phyloP scores from a whole-genome alignment of 805 yeast species.

The Ogataea minuta region DNA sequence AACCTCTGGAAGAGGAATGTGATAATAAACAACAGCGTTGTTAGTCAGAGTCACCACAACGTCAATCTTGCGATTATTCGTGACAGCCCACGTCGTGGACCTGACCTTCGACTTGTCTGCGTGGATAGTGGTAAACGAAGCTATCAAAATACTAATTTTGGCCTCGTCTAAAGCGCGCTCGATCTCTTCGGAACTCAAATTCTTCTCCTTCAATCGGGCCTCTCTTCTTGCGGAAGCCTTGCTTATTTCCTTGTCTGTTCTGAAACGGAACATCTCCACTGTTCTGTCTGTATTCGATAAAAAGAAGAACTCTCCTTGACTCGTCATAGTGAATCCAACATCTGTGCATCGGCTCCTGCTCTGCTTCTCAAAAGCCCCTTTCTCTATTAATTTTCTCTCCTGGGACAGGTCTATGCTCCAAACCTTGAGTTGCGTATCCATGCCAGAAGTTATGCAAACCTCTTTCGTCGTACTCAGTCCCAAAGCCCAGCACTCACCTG shows the following conservation, averaged over 20 bases:
- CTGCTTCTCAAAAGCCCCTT: conserved; percentile 70
- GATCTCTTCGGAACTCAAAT: conserved; percentile 59
- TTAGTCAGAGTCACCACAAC: conserved; percentile 64
- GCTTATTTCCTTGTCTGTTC: conserved; percentile 72
- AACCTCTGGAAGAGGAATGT: conserved; percentile 55
- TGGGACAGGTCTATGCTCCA: conserved; percentile 68
- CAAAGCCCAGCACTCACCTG: conserved; percentile 91
- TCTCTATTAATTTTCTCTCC: conserved; percentile 51
- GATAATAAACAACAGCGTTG: conserved; percentile 72
- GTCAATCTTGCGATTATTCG: conserved; percentile 49
- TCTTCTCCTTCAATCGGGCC: conserved; percentile 74
- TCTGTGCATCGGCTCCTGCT: conserved; percentile 70
- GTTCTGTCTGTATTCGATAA: conserved; percentile 80
- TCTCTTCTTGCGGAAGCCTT: conserved; percentile 77
- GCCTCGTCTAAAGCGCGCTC: conserved; percentile 46
- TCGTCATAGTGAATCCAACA: conserved; percentile 47
- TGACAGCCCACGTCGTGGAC: conserved; percentile 61
- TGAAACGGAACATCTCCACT: conserved; percentile 73
- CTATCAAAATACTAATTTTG: conserved; percentile 54
- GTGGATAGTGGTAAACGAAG: conserved; percentile 68
- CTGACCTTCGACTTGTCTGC: conserved; percentile 58
- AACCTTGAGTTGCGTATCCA: conserved; percentile 76
- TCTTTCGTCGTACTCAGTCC: conserved; percentile 40
- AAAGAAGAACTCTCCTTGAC: conserved; percentile 50
- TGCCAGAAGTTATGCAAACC: conserved; percentile 68